These are phyloP conservation scores for Phragmites australis DNA, from an alignment of 176 grass and related monocot genomes.

Conservation along the genomic window DNA sequence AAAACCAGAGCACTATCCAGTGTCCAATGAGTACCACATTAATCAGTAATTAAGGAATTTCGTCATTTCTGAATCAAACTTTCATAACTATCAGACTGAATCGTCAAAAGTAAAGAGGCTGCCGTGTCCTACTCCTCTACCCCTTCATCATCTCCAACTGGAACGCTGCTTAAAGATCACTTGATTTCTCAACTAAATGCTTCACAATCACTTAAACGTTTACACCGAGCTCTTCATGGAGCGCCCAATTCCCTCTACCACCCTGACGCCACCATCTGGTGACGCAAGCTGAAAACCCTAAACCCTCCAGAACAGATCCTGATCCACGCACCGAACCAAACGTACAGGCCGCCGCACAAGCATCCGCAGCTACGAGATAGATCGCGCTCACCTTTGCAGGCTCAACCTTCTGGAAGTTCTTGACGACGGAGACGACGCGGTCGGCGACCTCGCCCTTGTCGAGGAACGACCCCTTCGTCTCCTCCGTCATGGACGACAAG, in stretches of 20 bases:
- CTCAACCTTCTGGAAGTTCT: conserved; percentile 82
- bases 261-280: not conserved
- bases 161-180: not conserved
- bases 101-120: not conserved
- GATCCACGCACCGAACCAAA: conserved; percentile 15
- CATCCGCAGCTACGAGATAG: not conserved
- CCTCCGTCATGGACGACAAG: conserved; percentile 56
- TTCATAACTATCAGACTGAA: not conserved
- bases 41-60: not conserved
- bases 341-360: not conserved
- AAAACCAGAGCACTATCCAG: not conserved
- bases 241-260: not conserved
- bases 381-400: conserved; percentile 55
- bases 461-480: conserved; percentile 72
- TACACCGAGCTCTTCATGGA: not conserved
- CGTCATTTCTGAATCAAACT: not conserved
- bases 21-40: not conserved
- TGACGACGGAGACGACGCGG: conserved; percentile 69
- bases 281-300: conserved; percentile 27
- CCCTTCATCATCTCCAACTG: not conserved
- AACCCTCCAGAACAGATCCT: conserved; percentile 28
- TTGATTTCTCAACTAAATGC: not conserved
- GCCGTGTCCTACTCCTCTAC: not conserved
- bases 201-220: not conserved
- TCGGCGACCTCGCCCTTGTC: conserved; percentile 83